These are phyloP conservation scores for Colletotrichum somersetense DNA, from an alignment of 2,329 filamentous ascomycete species.

Conservation along the genomic window DNA sequence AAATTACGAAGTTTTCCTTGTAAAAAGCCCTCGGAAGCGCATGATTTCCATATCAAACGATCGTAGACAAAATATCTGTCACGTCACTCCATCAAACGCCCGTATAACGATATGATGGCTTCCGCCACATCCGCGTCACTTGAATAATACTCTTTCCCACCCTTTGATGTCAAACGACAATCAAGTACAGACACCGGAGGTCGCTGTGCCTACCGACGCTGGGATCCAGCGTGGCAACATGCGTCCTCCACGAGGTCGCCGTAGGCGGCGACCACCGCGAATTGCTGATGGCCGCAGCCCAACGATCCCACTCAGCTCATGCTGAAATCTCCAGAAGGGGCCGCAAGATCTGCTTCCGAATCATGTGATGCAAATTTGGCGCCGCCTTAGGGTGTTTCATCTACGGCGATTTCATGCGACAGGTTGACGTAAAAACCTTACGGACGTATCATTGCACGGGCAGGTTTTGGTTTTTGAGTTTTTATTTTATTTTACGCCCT, in stretches of 20 bases:
- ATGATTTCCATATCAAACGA: background rate
- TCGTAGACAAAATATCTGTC: background rate
- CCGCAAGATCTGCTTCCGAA: background rate
- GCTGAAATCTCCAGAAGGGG: background rate
- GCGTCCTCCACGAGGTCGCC: background rate
- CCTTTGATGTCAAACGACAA: background rate
- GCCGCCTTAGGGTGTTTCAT: background rate
- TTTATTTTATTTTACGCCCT: no score
- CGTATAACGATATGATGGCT: background rate
- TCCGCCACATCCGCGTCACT: background rate
- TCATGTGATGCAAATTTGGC: background rate
- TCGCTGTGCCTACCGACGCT: background rate
- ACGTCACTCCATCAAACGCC: background rate
- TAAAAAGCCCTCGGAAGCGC: background rate
- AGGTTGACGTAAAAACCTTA: background rate
- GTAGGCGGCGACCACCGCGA: background rate
- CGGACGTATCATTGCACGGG: background rate
- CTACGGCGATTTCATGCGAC: background rate
- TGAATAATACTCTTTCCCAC: background rate
- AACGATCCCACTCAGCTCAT: background rate
- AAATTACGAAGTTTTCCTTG: background rate
- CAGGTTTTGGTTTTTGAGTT: no score
- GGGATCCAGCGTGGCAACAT: background rate
- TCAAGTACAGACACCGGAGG: background rate
- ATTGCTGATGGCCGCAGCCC: background rate